Conservation (phyloP, 768 basidiomycete genomes). For the Leccinum pellstonianum region DNA sequence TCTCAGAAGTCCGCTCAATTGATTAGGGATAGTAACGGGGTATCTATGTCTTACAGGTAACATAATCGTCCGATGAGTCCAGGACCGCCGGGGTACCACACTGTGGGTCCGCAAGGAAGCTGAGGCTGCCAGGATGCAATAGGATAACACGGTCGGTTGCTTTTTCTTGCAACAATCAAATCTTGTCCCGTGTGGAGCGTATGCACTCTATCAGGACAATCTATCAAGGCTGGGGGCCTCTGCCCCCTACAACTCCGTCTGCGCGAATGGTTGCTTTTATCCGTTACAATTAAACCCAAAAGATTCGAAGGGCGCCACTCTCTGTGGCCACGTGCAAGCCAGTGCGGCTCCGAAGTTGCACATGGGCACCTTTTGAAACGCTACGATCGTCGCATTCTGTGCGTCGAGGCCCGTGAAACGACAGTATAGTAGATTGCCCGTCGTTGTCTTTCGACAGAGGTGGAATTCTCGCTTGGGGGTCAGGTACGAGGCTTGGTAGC, state of each 20-base stretch:
- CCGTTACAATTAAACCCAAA: constrained; percentile 6
- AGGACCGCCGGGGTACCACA: not conserved
- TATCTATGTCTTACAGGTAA: not conserved
- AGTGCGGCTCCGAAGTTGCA: not conserved
- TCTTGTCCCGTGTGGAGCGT: no score
- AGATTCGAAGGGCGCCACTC: not conserved
- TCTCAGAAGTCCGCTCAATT: not conserved
- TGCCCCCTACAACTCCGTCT: no score
- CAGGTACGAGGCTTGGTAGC: not conserved
- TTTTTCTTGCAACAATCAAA: not conserved
- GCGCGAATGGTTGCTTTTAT: not conserved
- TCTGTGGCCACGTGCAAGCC: not conserved
- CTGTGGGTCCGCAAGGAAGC: no score
- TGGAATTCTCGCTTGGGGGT: not conserved
- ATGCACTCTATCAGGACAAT: no score
- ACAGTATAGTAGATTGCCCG: not conserved
- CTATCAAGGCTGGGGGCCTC: no score
- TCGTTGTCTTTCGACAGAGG: not conserved
- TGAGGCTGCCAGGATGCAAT: no score
- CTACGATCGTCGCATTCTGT: not conserved
- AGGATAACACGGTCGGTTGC: no score
- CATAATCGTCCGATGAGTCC: not conserved
- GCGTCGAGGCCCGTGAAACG: not conserved
- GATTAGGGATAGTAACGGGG: not conserved
- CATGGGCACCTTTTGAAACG: not conserved